Evolutionary conservation across 169 alveolate species (phyloP), one percentile per base, ranked within the genome.

Genomic region (Toxoplasma gondii): DNA sequence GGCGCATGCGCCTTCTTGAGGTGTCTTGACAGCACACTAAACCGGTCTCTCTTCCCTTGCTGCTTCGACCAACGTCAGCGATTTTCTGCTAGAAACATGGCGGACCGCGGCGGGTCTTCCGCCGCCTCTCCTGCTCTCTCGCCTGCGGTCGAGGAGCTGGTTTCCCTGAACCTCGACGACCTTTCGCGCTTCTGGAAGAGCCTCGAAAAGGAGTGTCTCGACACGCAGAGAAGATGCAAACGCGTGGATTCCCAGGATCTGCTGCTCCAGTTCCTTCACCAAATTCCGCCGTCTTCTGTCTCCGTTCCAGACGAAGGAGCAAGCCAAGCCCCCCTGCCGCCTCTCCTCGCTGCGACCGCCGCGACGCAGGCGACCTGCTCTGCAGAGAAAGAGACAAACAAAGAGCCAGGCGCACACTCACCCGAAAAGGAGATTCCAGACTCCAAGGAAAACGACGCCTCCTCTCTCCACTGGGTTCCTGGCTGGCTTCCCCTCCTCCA

Each of bases 211-310:
- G 86, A 78, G 22, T 41, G 49, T 1, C n/a, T 78, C 4, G 86
- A 78, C 27, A 78, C 49, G 86, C 86, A 78, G n/a, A 7, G 86
- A 19, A 19, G 86, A 78, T 78, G 86, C 86, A 78, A 38, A 45
- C 12, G n/a, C 5, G 86, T 78, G n/a, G 86, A 78, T 19, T 78
- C 86, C 24, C 90, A 82, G 34, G 69, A 82, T 17, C 67, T 41
- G 38, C 90, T 82, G 24, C 90, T 82, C 24, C 90, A 41, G 67
- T 43, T 82, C 64, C 90, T 82, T 24, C 90, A 82, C 67, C 67
- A 82, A n/a, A 27, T 41, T 29, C 43, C 41, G 45, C 44, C 44
- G n/a, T 0, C 44, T 41, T n/a, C 84, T 41, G 5, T 27, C n/a
- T 17, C n/a, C n/a, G 39, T 27, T 4, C 44, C n/a, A 17, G 39